Percentiles rank a stretch among this genome's conserved stretches.
phyloP scores from a whole-genome alignment of 2,329 filamentous ascomycete species.

The Thermomyces lanuginosus region DNA sequence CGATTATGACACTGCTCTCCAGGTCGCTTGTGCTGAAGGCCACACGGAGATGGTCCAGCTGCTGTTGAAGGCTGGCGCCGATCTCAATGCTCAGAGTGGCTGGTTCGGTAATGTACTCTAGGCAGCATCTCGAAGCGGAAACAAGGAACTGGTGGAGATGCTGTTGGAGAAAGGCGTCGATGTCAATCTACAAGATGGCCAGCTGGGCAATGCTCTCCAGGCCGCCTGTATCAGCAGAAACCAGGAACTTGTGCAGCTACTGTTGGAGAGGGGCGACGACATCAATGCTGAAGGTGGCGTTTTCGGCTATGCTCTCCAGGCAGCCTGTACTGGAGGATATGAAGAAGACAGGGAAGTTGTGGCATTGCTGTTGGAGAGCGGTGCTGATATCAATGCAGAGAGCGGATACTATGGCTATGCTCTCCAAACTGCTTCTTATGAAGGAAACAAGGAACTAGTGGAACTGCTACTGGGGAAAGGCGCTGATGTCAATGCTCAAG shows the following conservation, averaged over 20 bases:
- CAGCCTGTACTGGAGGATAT: slow-evolving; percentile 7
- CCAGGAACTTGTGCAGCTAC: slow-evolving; percentile 7
- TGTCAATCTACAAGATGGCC: slow-evolving; percentile 9
- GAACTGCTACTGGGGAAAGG: slow-evolving; percentile 8
- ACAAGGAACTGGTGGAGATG: slow-evolving; percentile 8
- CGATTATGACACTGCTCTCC: slow-evolving; percentile 7
- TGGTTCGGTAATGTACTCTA: too few relatives aligned
- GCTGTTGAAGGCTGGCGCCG: slow-evolving; percentile 7
- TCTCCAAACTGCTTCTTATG: slow-evolving; percentile 7
- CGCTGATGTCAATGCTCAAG: slow-evolving; percentile 11
- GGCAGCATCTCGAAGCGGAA: slow-evolving; percentile 7
- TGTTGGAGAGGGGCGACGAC: slow-evolving; percentile 10
- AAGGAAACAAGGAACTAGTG: slow-evolving; percentile 8
- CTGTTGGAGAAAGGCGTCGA: slow-evolving; percentile 10
- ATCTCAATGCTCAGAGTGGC: slow-evolving; percentile 8
- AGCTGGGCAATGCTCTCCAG: too few relatives aligned
- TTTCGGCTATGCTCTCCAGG: slow-evolving; percentile 8
- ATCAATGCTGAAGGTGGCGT: slow-evolving; percentile 3
- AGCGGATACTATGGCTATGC: slow-evolving; percentile 6
- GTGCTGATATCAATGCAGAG: slow-evolving; percentile 9
- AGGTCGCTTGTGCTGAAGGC: slow-evolving; percentile 8
- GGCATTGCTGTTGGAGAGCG: slow-evolving; percentile 8
- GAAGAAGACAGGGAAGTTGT: slow-evolving; percentile 8
- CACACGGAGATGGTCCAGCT: slow-evolving; percentile 4
- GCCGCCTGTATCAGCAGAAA: too few relatives aligned